Percentiles rank a stretch among this genome's conserved stretches.
Conservation (phyloP, 192 early-diverging fungal genomes). For the Allomyces javanicus region DNA sequence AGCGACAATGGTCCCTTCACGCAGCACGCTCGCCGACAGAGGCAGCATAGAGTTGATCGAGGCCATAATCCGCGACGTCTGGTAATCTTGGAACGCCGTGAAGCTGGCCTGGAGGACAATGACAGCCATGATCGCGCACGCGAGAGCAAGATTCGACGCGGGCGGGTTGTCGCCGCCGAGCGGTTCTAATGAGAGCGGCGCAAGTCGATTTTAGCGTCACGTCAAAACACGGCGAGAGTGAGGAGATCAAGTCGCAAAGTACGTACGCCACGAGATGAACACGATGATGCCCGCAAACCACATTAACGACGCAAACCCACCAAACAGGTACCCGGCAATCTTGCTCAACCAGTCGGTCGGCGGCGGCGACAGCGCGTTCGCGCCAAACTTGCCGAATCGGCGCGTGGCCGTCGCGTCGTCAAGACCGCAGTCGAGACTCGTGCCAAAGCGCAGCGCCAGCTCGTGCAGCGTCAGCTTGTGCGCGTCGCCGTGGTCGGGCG, state of each 20-base stretch:
- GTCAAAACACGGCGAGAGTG: no score
- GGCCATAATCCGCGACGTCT: conserved; percentile 40
- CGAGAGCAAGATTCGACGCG: conserved; percentile 33
- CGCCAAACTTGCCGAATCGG: conserved; percentile 16
- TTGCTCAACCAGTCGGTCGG: conserved; percentile 15
- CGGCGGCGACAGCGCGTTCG: conserved; percentile 18
- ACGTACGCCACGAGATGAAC: conserved; percentile 33
- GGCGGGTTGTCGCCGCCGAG: conserved; percentile 14
- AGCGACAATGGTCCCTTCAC: conserved; percentile 30
- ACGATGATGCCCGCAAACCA: conserved; percentile 51
- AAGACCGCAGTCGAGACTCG: conserved; percentile 14
- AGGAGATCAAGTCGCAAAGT: not conserved
- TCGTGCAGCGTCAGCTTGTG: conserved; percentile 22
- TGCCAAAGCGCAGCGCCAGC: conserved; percentile 17
- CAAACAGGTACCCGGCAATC: conserved; percentile 31
- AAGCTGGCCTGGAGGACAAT: conserved; percentile 48
- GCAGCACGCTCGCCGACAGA: conserved; percentile 37
- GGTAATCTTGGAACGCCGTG: conserved; percentile 49
- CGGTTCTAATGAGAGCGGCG: not conserved
- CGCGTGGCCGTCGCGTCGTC: conserved; percentile 10
- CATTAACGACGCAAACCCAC: conserved; percentile 48
- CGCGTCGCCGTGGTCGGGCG: conserved; percentile 6
- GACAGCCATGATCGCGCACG: conserved; percentile 37
- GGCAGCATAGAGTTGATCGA: conserved; percentile 55
- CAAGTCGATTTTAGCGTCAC: no score